Evolutionary conservation across 768 basidiomycete species (phyloP), one percentile per base, ranked within the genome.

Genomic region (Mrakia gelida): DNA sequence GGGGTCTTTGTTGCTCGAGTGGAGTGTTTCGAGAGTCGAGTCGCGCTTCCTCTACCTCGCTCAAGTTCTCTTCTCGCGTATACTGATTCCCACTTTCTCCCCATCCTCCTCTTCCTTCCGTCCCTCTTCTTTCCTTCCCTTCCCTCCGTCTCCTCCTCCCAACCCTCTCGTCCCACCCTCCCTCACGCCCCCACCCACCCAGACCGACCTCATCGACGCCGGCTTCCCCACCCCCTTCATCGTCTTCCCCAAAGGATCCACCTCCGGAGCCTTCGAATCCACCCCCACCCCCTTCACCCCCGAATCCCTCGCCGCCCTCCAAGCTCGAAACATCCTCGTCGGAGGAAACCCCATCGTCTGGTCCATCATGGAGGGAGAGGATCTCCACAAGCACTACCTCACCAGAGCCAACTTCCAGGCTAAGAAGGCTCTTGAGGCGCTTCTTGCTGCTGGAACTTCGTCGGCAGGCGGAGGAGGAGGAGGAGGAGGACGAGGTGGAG

Each of bases 331-430:
- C 16, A 81, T 83, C 68, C 43, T 61, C 70, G 76, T 80, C 26
- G 84, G 84, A 54, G 84, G 82, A 28, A 65, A 76, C 18, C 79
- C 82, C 68, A 80, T 84, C 32, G 77, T 77, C n/a, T 84, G 82
- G 82, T 65, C 54, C 21, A 18, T 32, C 62, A 68, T 59, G 67
- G 67, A 71, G 82, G 83, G 81, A 70, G 80, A 82, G 26, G 85
- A 83, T 70, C 81, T 83, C 73, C 79, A 82, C 70, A 80, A 81
- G 21, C 84, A 84, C 81, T 85, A 84, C 82, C 79, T 81, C 16
- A 81, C 80, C 13, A 81, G 85, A 75, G 85, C 84, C 18, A 81
- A 80, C 71, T 85, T 84, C 82, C 81, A 83, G 75, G 85, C 83
- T n/a, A 82, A 81, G 59, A 71, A 80, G 28, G 82, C 82, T 4